Base-by-base conservation (phyloP, 768 basidiomycete species). In the Suillus variegatus region DNA sequence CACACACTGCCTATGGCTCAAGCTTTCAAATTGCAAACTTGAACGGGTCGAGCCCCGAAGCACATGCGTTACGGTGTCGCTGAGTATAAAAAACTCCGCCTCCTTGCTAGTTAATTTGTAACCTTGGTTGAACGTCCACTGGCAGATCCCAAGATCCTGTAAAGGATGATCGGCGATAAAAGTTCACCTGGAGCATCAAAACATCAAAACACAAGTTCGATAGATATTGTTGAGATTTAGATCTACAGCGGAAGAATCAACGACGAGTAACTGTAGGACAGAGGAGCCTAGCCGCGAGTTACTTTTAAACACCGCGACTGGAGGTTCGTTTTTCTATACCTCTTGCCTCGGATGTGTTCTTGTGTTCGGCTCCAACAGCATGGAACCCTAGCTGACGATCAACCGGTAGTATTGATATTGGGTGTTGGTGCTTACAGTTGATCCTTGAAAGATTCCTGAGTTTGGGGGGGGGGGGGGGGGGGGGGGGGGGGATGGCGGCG, bases 401-500 rank as follows among this genome's bases (percentile, higher is more conserved):
- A 20, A 32, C 18, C 4, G 4, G 28, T 32, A 54, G 18, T 35
- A 12, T 35, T 20, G 18, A 52, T 9, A 52, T 52, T 4, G 18
- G 16, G 18, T 10, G 5, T 20, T 12, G 52, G 52, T 32, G 28
- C 32, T 54, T 54, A 6, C 9, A 32, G 3, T 18, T 54, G 52
- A 35, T 18, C 18, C 28, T 20, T 32, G 18, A 55, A 32, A 55
- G 2, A 10, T 94, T 4, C 85, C 93, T 0, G 67, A 80, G 2
- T 73, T 88, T 7, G 88, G 32, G 32, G n/a, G n/a, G 6, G 32
- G n/a, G n/a, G n/a, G n/a, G n/a, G n/a, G n/a, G n/a, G n/a, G n/a
- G n/a, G n/a, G n/a, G n/a, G 6, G 32, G 32, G 6, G 80, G 79
- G 75, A 81, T 55, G 95, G 95, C 14, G 95, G 94, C 2, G 77